A percentile compares a stretch with the other conserved stretches of the same genome.
phyloP scores from a whole-genome alignment of 352 stramenopile species.

The Phytophthora colocasiae region DNA sequence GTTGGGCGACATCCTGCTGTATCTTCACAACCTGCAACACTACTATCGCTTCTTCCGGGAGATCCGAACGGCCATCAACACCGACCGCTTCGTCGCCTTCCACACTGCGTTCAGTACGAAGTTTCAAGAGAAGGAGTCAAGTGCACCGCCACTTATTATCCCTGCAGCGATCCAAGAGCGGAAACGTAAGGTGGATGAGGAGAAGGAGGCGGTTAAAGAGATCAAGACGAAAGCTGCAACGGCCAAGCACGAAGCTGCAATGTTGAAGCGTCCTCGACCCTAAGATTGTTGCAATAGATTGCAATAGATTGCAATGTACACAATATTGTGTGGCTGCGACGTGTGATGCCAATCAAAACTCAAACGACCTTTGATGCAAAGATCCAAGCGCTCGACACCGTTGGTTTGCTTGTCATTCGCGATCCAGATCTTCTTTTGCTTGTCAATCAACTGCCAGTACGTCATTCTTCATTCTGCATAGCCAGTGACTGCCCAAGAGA shows the following conservation, averaged over 20 bases:
- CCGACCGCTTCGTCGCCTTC: conserved; percentile 53
- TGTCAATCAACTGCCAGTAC: conserved; percentile 10
- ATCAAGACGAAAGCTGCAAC: conserved; percentile 35
- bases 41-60: conserved; percentile 77
- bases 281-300: neutral
- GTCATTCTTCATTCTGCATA: conserved; percentile 19
- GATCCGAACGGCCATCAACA: conserved; percentile 59
- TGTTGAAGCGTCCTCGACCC: conserved; percentile 19
- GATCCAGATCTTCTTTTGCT: conserved; percentile 14
- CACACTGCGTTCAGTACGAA: conserved; percentile 45
- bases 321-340: conserved; percentile 27
- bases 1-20: conserved; percentile 91
- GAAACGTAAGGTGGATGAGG: conserved; percentile 57
- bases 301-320: neutral
- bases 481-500: neutral
- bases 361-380: conserved; percentile 1
- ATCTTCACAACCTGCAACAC: conserved; percentile 87
- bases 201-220: conserved; percentile 41
- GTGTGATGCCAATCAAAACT: conserved; percentile 2
- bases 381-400: neutral
- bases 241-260: conserved; percentile 31
- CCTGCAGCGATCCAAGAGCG: conserved; percentile 63
- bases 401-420: conserved; percentile 18
- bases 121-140: conserved; percentile 57
- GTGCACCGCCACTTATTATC: conserved; percentile 51